These are phyloP conservation scores for Eucalyptus erythrocorys DNA, from an alignment of 345 rosid genomes.

Conservation along the genomic window DNA sequence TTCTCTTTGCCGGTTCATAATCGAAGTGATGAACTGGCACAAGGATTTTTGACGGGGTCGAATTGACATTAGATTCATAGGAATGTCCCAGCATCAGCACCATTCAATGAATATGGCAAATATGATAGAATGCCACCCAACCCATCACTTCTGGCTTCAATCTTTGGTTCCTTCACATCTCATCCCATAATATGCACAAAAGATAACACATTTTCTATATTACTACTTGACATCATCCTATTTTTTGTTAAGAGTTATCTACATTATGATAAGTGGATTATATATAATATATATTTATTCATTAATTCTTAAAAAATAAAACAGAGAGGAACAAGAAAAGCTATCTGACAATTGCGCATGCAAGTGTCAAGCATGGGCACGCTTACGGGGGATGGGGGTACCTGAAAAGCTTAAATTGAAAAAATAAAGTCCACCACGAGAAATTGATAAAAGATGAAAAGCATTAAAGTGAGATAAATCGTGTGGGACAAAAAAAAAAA, in stretches of 20 bases:
- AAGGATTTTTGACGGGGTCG: rapidly evolving
- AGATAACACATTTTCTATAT: neutral
- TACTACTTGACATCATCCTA: neutral
- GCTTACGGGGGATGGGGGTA: neutral
- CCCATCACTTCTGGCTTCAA: neutral
- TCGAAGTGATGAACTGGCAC: rapidly evolving
- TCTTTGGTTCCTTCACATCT: neutral
- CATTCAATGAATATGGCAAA: neutral
- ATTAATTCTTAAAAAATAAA: neutral
- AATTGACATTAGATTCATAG: neutral
- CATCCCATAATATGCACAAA: neutral
- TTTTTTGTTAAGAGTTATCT: neutral
- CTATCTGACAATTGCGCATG: neutral
- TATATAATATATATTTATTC: neutral
- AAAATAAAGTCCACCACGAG: neutral
- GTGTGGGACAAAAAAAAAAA: no score
- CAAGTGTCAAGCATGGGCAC: neutral
- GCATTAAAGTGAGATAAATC: neutral
- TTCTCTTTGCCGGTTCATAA: neutral
- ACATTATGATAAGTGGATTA: neutral
- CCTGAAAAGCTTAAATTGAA: neutral
- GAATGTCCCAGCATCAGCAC: neutral
- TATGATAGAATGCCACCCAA: neutral
- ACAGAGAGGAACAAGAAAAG: neutral
- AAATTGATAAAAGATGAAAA: neutral